Conservation (phyloP, 768 basidiomycete genomes). For the Suillus tomentosus region DNA sequence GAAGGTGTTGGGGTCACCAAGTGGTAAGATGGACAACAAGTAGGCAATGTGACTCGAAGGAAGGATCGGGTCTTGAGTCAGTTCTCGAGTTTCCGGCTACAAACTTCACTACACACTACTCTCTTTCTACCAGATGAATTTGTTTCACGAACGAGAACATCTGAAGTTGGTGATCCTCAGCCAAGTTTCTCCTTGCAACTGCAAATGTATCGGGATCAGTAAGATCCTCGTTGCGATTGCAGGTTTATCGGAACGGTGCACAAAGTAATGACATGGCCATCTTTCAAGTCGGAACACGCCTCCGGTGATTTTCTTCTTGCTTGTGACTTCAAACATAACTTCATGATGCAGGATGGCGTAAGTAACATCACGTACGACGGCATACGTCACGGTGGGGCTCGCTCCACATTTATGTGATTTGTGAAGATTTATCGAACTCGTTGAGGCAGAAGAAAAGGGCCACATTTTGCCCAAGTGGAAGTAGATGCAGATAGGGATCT, state of each 20-base stretch:
- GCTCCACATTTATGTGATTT: not conserved
- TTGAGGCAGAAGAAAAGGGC: not conserved
- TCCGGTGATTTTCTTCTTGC: not conserved
- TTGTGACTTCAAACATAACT: not conserved
- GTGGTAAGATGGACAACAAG: not conserved
- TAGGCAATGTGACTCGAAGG: not conserved
- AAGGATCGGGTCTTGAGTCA: not conserved
- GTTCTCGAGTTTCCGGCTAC: not conserved
- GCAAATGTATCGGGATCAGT: not conserved
- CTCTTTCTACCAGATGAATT: not conserved
- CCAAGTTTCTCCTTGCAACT: not conserved
- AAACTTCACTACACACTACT: not conserved
- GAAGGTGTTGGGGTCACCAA: not conserved
- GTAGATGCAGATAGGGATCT: not conserved
- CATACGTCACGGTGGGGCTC: not conserved
- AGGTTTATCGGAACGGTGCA: not conserved
- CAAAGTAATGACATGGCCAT: not conserved
- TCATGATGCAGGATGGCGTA: not conserved
- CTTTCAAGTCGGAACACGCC: not conserved
- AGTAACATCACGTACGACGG: not conserved
- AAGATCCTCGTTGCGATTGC: not conserved
- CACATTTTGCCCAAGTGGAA: not conserved
- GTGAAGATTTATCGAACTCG: not conserved
- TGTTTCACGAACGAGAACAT: not conserved
- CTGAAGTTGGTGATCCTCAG: not conserved